These are phyloP conservation scores for Fraxinus sp. DNA, from an alignment of 305 asterid species.

Conservation along the genomic window DNA sequence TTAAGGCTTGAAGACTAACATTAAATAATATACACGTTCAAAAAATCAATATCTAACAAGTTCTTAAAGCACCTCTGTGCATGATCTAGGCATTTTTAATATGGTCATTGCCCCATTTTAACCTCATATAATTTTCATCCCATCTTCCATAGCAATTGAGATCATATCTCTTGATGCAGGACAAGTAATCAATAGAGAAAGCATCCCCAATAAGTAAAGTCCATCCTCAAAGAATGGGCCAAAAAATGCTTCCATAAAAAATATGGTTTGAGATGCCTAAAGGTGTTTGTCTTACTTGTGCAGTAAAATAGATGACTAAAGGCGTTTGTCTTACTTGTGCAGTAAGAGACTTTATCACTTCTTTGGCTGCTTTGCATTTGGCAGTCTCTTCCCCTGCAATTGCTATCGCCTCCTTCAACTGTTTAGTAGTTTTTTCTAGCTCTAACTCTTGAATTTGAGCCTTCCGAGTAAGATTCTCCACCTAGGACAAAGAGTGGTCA, in stretches of 20 bases:
- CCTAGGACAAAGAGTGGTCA: conserved; percentile 45
- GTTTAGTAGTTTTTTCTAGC: conserved; percentile 74
- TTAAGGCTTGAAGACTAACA: neutral
- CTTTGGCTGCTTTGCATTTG: conserved; percentile 87
- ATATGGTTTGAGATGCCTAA: conserved; percentile 11
- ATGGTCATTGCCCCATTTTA: neutral
- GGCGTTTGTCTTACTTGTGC: conserved; percentile 37
- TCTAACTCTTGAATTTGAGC: conserved; percentile 77
- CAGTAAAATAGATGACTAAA: conserved; percentile 39
- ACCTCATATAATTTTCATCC: conserved; percentile 12
- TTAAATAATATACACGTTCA: neutral
- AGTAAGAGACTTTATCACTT: conserved; percentile 87
- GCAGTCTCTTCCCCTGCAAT: conserved; percentile 83
- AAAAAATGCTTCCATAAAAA: neutral
- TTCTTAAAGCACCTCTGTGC: conserved; percentile 6
- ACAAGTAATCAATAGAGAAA: neutral
- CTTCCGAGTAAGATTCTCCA: conserved; percentile 64
- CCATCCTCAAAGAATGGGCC: neutral
- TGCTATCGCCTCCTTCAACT: conserved; percentile 79
- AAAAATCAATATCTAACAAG: neutral
- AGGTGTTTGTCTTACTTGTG: conserved; percentile 35
- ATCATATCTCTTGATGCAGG: conserved; percentile 1
- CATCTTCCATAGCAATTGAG: conserved; percentile 5
- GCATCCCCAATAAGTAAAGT: neutral
- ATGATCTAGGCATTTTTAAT: conserved; percentile 5